phyloP scores from a whole-genome alignment of 495 filamentous ascomycete genomes.

The Penicillium crystallinum region DNA sequence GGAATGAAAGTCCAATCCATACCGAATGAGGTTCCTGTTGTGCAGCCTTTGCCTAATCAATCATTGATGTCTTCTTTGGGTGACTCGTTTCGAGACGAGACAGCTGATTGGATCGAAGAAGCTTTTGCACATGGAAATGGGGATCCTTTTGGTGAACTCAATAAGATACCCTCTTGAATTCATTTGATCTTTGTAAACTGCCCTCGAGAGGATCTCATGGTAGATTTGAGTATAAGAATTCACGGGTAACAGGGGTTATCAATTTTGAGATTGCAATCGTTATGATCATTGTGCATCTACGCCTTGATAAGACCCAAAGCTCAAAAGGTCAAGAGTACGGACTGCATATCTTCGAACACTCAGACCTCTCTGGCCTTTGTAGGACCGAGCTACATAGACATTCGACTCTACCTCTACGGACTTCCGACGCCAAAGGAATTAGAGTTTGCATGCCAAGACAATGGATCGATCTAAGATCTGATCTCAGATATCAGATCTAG shows the following conservation, averaged over 20 bases:
- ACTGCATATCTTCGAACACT: too few relatives aligned
- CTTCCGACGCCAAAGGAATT: too few relatives aligned
- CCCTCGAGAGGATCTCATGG: not conserved
- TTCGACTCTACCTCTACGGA: too few relatives aligned
- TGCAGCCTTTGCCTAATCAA: not conserved
- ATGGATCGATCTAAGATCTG: not conserved
- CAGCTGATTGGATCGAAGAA: conserved; percentile 34
- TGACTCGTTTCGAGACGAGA: conserved; percentile 42
- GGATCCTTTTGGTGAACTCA: conserved; percentile 26
- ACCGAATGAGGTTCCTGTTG: not conserved
- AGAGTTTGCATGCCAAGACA: not conserved
- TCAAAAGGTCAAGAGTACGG: too few relatives aligned
- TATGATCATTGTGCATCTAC: too few relatives aligned
- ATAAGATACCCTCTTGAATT: conserved; percentile 17
- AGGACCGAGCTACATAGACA: too few relatives aligned
- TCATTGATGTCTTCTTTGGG: conserved; percentile 4
- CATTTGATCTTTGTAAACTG: not conserved
- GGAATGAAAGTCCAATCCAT: not conserved
- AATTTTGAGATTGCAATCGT: too few relatives aligned
- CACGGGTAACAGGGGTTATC: too few relatives aligned
- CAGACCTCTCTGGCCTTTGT: too few relatives aligned
- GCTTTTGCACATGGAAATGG: conserved; percentile 27
- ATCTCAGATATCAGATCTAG: too few relatives aligned
- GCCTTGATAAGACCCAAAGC: too few relatives aligned
- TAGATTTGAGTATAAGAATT: not conserved